phyloP scores from a whole-genome alignment of 345 rosid genomes.

The Clarkia xantiana region DNA sequence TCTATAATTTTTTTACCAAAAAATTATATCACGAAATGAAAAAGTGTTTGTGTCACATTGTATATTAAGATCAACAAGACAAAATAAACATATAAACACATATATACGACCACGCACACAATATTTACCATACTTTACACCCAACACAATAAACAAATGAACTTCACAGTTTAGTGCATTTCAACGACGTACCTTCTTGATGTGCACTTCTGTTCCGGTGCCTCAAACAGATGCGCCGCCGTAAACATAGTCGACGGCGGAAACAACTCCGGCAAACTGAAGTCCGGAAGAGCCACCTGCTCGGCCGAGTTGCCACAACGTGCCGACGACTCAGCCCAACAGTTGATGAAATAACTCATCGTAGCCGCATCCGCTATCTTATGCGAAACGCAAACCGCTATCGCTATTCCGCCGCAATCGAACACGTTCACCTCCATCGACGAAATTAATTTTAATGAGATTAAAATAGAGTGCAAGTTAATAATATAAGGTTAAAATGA shows the following conservation, averaged over 20 bases:
- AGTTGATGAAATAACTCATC: conserved; percentile 6
- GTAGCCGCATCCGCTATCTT: conserved; percentile 13
- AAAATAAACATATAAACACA: too few species aligned
- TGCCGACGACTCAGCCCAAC: conserved; percentile 11
- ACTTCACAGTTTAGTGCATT: neutral
- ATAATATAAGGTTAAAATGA: too few species aligned
- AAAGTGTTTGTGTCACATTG: too few species aligned
- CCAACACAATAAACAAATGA: too few species aligned
- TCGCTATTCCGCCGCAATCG: conserved; percentile 12
- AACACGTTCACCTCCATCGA: conserved; percentile 26
- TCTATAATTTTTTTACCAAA: too few species aligned
- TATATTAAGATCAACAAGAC: too few species aligned
- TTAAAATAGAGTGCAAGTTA: too few species aligned
- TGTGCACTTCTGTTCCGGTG: neutral
- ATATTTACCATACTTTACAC: too few species aligned
- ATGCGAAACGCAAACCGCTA: conserved; percentile 12
- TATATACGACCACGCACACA: too few species aligned
- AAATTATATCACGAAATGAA: too few species aligned
- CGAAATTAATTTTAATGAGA: too few species aligned
- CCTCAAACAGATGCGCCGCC: neutral
- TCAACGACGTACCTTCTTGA: conserved; percentile 5
- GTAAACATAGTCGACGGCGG: conserved; percentile 2
- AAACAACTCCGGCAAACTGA: conserved; percentile 1
- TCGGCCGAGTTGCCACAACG: neutral
- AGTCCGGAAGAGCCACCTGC: neutral